Conservation (phyloP, 2,329 filamentous ascomycete genomes). For the Coniochaeta sp. region DNA sequence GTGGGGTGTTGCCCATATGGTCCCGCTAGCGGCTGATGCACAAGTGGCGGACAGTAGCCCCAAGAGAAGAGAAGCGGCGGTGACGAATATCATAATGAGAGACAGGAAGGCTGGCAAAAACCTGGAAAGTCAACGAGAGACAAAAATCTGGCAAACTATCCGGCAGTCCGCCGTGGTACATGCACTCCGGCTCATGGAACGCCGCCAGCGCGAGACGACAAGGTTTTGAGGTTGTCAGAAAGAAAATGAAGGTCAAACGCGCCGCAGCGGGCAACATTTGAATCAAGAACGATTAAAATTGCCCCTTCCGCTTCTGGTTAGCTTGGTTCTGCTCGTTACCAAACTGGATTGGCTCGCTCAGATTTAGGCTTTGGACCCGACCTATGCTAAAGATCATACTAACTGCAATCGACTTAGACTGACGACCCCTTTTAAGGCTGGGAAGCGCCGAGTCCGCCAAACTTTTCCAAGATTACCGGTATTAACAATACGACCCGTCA, state of each 20-base stretch:
- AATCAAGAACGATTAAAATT: not conserved
- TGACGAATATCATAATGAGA: not conserved
- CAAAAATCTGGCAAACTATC: not conserved
- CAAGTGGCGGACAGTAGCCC: not conserved
- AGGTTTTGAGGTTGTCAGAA: not conserved
- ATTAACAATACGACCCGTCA: too few relatives aligned
- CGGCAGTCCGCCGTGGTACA: not conserved
- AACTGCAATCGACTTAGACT: not conserved
- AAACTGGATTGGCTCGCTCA: not conserved
- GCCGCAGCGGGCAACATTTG: too few relatives aligned
- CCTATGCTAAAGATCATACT: not conserved
- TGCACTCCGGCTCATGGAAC: not conserved
- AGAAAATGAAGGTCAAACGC: not conserved
- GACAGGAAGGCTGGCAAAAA: not conserved
- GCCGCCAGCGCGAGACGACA: not conserved
- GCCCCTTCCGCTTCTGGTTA: not conserved
- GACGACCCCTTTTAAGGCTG: not conserved
- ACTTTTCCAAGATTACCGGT: too few relatives aligned
- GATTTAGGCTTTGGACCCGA: too few relatives aligned
- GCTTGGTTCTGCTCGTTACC: too few relatives aligned
- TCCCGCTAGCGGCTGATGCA: not conserved
- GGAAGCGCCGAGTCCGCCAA: too few relatives aligned
- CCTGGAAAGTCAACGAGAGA: not conserved
- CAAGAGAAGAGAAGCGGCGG: not conserved
- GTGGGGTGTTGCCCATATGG: constrained; percentile 1